These are phyloP conservation scores for Fusarium penzigii DNA, from an alignment of 2,329 filamentous ascomycete genomes.

Conservation along the genomic window DNA sequence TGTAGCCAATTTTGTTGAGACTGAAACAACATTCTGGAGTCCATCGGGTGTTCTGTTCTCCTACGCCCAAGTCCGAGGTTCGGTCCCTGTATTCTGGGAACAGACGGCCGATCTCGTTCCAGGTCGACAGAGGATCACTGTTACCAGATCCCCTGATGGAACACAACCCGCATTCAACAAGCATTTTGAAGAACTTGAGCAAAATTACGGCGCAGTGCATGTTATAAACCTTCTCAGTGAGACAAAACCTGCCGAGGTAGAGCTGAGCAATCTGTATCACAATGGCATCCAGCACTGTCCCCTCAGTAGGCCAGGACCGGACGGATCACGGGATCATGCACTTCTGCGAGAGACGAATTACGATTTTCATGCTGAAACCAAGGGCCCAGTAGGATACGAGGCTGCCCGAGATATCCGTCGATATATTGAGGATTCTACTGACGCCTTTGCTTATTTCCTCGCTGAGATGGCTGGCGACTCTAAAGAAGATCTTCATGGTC, in stretches of 20 bases:
- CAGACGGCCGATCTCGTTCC: slow-evolving; percentile 85
- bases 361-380: slow-evolving; percentile 95
- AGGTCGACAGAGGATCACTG: slow-evolving; percentile 89
- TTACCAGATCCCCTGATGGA: slow-evolving; percentile 86
- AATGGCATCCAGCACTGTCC: slow-evolving; percentile 75
- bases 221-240: slow-evolving; percentile 93
- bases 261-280: slow-evolving; percentile 78
- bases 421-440: slow-evolving; percentile 75
- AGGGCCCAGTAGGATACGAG: slow-evolving; percentile 83
- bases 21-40: slow-evolving; percentile 89
- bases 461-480: slow-evolving; percentile 69
- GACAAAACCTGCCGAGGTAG: slow-evolving; percentile 80
- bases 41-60: slow-evolving; percentile 80
- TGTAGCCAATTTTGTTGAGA: slow-evolving; percentile 98
- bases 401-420: slow-evolving; percentile 82
- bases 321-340: slow-evolving; percentile 64
- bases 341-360: slow-evolving; percentile 83
- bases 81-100: slow-evolving; percentile 97
- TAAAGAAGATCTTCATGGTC: slow-evolving; percentile 41
- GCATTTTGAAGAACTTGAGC: slow-evolving; percentile 85
- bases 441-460: slow-evolving; percentile 91
- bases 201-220: slow-evolving; percentile 87
- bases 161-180: slow-evolving; percentile 94
- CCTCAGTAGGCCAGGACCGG: slow-evolving; percentile 61
- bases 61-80: slow-evolving; percentile 89